Percentiles rank a stretch among this genome's conserved stretches.
Evolutionary conservation across 768 basidiomycete species (phyloP).

Genomic region (Omphalotus guepiniiformis): DNA sequence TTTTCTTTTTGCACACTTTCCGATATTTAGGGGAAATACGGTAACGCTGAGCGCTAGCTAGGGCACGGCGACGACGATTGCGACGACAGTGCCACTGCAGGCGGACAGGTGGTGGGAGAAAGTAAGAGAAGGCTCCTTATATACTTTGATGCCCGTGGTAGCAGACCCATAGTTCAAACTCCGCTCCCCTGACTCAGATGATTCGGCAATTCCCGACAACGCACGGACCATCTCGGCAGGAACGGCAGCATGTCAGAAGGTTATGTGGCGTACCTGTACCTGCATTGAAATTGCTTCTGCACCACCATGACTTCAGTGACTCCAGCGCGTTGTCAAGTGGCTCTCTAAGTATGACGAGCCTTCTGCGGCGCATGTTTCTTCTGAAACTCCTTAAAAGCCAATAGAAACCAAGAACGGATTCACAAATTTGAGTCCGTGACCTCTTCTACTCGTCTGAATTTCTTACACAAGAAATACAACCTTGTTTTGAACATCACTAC

Average conservation of each 20-base stretch:
- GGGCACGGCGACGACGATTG: constrained; percentile 7
- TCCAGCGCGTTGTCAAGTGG: background rate
- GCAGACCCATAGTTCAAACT: constrained; percentile 7
- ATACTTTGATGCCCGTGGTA: constrained; percentile 7
- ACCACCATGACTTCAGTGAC: background rate
- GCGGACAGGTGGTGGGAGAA: constrained; percentile 15
- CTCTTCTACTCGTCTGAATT: background rate
- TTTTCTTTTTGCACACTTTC: too few relatives aligned
- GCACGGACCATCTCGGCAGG: background rate
- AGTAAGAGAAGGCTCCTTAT: constrained; percentile 8
- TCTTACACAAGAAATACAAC: background rate
- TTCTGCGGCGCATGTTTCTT: background rate
- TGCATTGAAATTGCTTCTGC: too few relatives aligned
- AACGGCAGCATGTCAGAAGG: too few relatives aligned
- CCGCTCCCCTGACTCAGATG: constrained; percentile 7
- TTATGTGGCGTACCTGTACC: too few relatives aligned
- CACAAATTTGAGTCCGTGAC: background rate
- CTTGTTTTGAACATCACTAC: background rate
- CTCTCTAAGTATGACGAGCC: background rate
- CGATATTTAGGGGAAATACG: too few relatives aligned
- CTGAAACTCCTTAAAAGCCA: background rate
- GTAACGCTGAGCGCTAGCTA: constrained; percentile 21
- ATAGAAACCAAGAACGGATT: background rate
- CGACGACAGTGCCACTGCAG: constrained; percentile 9
- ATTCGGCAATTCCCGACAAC: background rate